Evolutionary conservation across 768 basidiomycete genomes (phyloP).

Genomic region (Lactifluus echinatus): DNA sequence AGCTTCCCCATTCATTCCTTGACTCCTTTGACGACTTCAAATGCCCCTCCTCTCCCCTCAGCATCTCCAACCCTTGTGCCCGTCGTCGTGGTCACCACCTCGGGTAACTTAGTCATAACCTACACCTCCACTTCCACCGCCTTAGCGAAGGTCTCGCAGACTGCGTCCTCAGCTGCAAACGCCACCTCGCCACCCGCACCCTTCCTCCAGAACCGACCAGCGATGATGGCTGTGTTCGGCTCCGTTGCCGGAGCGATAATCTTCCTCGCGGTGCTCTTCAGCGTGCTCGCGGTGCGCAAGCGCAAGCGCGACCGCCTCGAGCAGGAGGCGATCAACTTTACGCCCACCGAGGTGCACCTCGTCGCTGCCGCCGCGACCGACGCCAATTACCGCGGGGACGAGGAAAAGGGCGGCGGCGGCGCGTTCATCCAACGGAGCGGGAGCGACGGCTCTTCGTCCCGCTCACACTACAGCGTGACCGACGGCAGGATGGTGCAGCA

Average conservation of each 20-base stretch:
- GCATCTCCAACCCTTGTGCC: neutral
- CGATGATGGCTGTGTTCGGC: slow-evolving; percentile 51
- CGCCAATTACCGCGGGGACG: neutral
- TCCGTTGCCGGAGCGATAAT: slow-evolving; percentile 42
- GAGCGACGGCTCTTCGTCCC: no score
- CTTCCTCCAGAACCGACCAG: slow-evolving; percentile 59
- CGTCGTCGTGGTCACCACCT: neutral
- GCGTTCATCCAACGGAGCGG: neutral
- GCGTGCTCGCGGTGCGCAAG: slow-evolving; percentile 43
- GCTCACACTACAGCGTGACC: no score
- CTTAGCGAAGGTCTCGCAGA: no score
- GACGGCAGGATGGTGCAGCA: neutral
- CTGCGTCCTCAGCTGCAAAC: slow-evolving; percentile 20
- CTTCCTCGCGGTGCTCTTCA: slow-evolving; percentile 34
- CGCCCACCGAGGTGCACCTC: slow-evolving; percentile 1
- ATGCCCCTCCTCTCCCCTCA: no score
- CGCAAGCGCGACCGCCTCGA: slow-evolving; percentile 31
- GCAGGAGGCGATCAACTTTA: slow-evolving; percentile 23
- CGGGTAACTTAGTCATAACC: slow-evolving; percentile 20
- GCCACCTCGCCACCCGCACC: slow-evolving; percentile 19
- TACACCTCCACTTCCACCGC: slow-evolving; percentile 18
- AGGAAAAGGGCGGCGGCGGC: neutral
- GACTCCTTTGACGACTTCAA: neutral
- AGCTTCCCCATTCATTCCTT: neutral
- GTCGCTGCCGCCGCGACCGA: no score